These are phyloP conservation scores for Leucosporidium scottii DNA, from an alignment of 768 basidiomycete species.

Conservation along the genomic window DNA sequence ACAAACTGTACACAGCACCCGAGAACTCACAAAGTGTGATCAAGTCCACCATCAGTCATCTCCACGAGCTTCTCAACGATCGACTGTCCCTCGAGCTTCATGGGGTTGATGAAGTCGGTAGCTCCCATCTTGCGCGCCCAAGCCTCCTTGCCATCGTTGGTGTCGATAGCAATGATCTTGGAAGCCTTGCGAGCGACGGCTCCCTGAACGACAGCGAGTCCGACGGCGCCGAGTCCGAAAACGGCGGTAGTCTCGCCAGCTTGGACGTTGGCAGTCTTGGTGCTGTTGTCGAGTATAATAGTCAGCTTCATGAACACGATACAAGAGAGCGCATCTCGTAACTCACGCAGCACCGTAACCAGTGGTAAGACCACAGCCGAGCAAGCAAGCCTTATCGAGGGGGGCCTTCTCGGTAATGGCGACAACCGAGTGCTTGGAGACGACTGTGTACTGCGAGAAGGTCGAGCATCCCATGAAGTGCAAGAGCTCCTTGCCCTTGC, in stretches of 20 bases:
- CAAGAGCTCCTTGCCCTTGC: conserved; percentile 74
- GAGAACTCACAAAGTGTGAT: conserved; percentile 76
- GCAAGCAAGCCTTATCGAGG: conserved; percentile 90
- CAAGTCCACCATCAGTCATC: conserved; percentile 90
- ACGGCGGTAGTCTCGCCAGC: conserved; percentile 84
- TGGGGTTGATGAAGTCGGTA: conserved; percentile 86
- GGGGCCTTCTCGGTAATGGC: conserved; percentile 76
- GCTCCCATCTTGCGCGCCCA: conserved; percentile 93
- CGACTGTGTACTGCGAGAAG: conserved; percentile 98
- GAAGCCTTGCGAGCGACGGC: conserved; percentile 68
- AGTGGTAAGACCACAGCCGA: conserved; percentile 52
- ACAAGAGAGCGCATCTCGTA: conserved; percentile 35
- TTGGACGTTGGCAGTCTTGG: conserved; percentile 40
- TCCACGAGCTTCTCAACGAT: conserved; percentile 87
- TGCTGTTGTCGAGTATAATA: conserved; percentile 10
- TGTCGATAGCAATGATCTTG: conserved; percentile 86
- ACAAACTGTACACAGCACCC: no score
- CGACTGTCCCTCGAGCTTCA: conserved; percentile 62
- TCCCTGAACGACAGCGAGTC: conserved; percentile 83
- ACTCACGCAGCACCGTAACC: conserved; percentile 18
- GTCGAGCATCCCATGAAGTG: conserved; percentile 99
- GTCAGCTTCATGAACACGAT: not conserved
- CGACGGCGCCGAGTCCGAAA: conserved; percentile 90
- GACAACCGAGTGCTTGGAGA: conserved; percentile 93
- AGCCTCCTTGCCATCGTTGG: conserved; percentile 71